Evolutionary conservation across 148 eudicot genomes (phyloP).

Genomic region (Agrostemma githago): DNA sequence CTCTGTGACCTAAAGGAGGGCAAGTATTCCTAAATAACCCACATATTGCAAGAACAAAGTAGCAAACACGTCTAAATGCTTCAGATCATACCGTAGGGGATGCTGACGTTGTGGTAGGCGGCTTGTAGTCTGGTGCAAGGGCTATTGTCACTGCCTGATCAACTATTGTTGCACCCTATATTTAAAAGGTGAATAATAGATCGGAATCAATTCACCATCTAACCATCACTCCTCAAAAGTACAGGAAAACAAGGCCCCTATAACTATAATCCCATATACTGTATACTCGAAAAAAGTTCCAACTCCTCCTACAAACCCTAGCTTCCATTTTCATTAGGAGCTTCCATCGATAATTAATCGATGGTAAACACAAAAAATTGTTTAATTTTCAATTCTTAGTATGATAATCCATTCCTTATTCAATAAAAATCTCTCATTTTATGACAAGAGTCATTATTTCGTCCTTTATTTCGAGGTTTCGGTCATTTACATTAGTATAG

Average conservation of each 20-base stretch:
- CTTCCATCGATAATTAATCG: no score
- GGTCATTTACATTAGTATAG: no score
- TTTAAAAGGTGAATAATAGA: slow-evolving; percentile 6
- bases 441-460: no score
- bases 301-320: no score
- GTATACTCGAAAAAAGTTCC: no score
- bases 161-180: slow-evolving; percentile 92
- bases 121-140: slow-evolving; percentile 71
- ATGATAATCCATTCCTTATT: no score
- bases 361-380: no score
- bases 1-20: slow-evolving; percentile 35
- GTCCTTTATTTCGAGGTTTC: no score
- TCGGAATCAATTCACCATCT: background rate
- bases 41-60: background rate
- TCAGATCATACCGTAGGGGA: slow-evolving; percentile 41
- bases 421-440: no score
- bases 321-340: no score
- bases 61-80: background rate
- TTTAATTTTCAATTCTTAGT: no score
- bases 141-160: slow-evolving; percentile 79
- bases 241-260: background rate
- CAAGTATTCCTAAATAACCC: slow-evolving; percentile 4
- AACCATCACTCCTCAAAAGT: background rate
- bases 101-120: slow-evolving; percentile 45
- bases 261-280: no score